Base-by-base conservation (phyloP, 345 rosid species). In the Balakata baccata region DNA sequence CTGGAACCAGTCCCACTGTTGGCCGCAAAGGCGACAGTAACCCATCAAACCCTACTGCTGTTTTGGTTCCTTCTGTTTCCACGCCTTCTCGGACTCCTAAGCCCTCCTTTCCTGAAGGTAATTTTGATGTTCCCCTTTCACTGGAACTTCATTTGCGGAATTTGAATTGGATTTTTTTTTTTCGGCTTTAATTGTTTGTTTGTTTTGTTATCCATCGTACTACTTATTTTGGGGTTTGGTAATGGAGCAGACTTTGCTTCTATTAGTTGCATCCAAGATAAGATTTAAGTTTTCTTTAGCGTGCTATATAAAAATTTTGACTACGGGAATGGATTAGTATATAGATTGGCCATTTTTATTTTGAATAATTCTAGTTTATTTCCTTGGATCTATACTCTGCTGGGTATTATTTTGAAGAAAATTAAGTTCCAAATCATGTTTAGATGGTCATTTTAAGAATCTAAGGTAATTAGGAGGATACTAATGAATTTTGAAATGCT, bases 21-120 rank as follows among this genome's bases (percentile, higher is more conserved):
- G 14, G 47, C 18, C n/a, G n/a, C 47, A 34, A 62, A n/a, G 37
- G 11, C 17, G 4, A 43, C 37, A 43, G 53, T 34, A 14, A 3
- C 29, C n/a, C 50, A 6, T 0, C 39, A 47, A 70, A 34, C 25
- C 61, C 72, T 64, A 69, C 57, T 58, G 73, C 76, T n/a, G 29
- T 53, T 46, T 14, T 8, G 65, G 51, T 64, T 18, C 38, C 58
- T 37, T n/a, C 39, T 3, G 18, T 43, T 46, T 60, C 67, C 54
- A 68, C 70, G 20, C 73, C 80, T 64, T 18, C 59, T 54, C 11
- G 39, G 14, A 2, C 57, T 18, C 11, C 10, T 14, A 52, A 52
- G 13, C 43, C 77, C 12, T 23, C 64, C 39, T 6, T 66, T 63
- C 50, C 53, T 60, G 17, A 66, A 9, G 80, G 85, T 82, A 78